These are phyloP conservation scores for Circinella umbellata DNA, from an alignment of 371 early-diverging fungal genomes.

Conservation along the genomic window DNA sequence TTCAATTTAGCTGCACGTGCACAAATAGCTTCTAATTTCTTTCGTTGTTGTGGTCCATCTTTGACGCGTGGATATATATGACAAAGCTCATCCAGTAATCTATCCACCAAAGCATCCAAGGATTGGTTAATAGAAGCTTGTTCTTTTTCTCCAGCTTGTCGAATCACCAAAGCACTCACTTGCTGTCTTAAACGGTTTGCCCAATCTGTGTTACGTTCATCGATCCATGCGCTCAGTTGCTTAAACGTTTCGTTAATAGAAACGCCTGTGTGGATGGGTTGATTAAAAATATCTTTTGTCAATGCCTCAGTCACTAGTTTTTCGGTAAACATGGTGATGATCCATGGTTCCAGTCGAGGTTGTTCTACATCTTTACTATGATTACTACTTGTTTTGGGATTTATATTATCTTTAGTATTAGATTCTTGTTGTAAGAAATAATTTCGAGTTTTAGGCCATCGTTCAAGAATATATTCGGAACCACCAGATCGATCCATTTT, in stretches of 20 bases:
- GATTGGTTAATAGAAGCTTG: conserved; percentile 25
- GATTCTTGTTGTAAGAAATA: conserved; percentile 11
- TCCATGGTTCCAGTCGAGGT: conserved; percentile 35
- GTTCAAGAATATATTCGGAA: conserved; percentile 28
- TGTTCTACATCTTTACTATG: not conserved
- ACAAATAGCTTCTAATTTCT: conserved; percentile 36
- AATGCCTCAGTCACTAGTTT: conserved; percentile 39
- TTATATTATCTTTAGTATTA: too few relatives aligned
- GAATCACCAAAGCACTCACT: conserved; percentile 39
- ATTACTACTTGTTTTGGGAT: not conserved
- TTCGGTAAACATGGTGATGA: conserved; percentile 47
- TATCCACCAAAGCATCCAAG: conserved; percentile 23
- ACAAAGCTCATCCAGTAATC: conserved; percentile 25
- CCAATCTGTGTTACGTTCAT: conserved; percentile 40
- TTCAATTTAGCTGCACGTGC: conserved; percentile 39
- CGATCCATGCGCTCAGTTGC: conserved; percentile 42
- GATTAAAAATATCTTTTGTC: conserved; percentile 30
- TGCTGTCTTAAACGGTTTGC: conserved; percentile 48
- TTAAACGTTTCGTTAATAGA: conserved; percentile 43
- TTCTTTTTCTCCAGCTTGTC: conserved; percentile 43
- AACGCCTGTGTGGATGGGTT: conserved; percentile 48
- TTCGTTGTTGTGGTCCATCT: conserved; percentile 27
- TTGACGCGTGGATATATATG: conserved; percentile 35
- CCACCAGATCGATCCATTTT: conserved; percentile 42
- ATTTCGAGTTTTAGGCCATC: conserved; percentile 18